Percentiles rank a stretch among this genome's conserved stretches.
Conservation (phyloP, 352 stramenopile genomes). For the Phytophthora gonapodyides region DNA sequence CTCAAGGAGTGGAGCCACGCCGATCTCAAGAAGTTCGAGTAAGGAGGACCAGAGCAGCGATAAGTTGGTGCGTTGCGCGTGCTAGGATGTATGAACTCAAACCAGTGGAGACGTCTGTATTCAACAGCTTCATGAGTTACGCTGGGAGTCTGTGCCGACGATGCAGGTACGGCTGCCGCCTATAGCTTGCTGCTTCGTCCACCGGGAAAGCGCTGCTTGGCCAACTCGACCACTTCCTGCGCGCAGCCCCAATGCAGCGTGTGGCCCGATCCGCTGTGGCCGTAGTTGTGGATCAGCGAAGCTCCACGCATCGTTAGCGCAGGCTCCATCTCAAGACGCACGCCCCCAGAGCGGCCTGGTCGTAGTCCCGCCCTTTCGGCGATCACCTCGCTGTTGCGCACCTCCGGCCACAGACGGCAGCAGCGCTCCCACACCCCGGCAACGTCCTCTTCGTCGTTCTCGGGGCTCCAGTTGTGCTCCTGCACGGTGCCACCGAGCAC, state of each 20-base stretch:
- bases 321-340: conserved; percentile 53
- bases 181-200: conserved; percentile 10
- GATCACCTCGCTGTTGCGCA: conserved; percentile 55
- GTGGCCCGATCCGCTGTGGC: conserved; percentile 62
- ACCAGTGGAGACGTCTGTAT: background rate
- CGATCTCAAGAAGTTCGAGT: conserved; percentile 64
- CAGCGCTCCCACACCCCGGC: conserved; percentile 58
- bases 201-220: conserved; percentile 26
- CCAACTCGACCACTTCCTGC: conserved; percentile 49
- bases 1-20: conserved; percentile 55
- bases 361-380: conserved; percentile 50
- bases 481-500: conserved; percentile 68
- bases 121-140: too few relatives aligned
- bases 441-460: conserved; percentile 47
- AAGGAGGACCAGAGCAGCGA: background rate
- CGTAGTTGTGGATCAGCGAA: conserved; percentile 75
- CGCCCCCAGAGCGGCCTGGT: conserved; percentile 42
- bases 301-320: conserved; percentile 38
- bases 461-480: conserved; percentile 55
- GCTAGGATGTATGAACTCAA: background rate
- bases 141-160: too few relatives aligned
- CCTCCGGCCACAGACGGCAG: conserved; percentile 43
- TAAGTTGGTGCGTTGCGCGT: too few relatives aligned
- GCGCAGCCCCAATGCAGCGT: conserved; percentile 75
- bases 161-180: background rate